phyloP scores from a whole-genome alignment of 192 early-diverging fungal species.

The Coemansia sp. region DNA sequence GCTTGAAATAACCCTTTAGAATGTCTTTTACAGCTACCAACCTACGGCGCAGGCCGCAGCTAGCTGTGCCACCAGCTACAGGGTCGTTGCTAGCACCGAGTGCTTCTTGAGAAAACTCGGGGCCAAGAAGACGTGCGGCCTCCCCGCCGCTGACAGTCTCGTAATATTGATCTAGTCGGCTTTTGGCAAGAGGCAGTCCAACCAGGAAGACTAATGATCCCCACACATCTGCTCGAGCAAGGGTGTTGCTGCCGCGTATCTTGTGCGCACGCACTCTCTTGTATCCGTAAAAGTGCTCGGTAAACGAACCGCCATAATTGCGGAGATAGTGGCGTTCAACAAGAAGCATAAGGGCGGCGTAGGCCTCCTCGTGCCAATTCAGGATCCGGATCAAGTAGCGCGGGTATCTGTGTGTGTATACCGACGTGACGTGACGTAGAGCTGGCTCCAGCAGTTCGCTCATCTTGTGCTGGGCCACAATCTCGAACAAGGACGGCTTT shows the following conservation, averaged over 20 bases:
- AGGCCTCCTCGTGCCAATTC: conserved; percentile 83
- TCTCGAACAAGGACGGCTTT: conserved; percentile 90
- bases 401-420: conserved; percentile 89
- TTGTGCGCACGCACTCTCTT: conserved; percentile 68
- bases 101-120: conserved; percentile 30
- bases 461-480: conserved; percentile 83
- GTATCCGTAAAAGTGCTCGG: conserved; percentile 93
- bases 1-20: conserved; percentile 53
- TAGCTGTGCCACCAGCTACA: background rate
- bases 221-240: conserved; percentile 61
- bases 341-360: conserved; percentile 75
- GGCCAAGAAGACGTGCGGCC: conserved; percentile 68
- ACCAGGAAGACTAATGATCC: conserved; percentile 69
- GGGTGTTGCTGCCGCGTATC: conserved; percentile 32
- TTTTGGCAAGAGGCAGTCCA: conserved; percentile 76
- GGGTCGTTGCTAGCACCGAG: background rate
- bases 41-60: background rate
- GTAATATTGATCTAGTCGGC: conserved; percentile 73
- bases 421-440: conserved; percentile 77
- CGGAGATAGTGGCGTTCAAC: conserved; percentile 86
- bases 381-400: conserved; percentile 74
- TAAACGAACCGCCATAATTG: conserved; percentile 77
- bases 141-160: conserved; percentile 60
- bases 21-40: conserved; percentile 5
- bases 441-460: conserved; percentile 84